Percentiles rank a stretch among this genome's conserved stretches.
These are phyloP conservation scores for Mrakia hoshinonis DNA, from an alignment of 768 basidiomycete species.

Conservation along the genomic window DNA sequence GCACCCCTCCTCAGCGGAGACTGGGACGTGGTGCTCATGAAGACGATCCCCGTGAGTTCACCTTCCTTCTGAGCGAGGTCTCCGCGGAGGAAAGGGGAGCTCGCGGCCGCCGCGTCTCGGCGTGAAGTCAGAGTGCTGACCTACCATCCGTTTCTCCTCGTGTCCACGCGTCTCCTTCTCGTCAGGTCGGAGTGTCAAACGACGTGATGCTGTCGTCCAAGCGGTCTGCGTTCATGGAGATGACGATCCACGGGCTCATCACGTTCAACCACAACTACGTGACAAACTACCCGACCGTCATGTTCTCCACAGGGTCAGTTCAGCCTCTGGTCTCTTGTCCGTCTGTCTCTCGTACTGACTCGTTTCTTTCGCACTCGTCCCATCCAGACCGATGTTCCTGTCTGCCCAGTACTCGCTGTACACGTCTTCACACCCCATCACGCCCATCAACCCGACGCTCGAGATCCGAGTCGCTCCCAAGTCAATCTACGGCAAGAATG, in stretches of 20 bases:
- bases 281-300: conserved; percentile 97
- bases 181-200: conserved; percentile 79
- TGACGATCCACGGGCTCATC: conserved; percentile 61
- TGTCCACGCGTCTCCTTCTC: too few species aligned
- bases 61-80: neutral
- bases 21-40: conserved; percentile 69
- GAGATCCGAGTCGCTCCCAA: conserved; percentile 89
- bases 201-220: conserved; percentile 90
- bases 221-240: conserved; percentile 76
- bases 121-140: too few species aligned
- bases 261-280: conserved; percentile 84
- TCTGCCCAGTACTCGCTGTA: conserved; percentile 89
- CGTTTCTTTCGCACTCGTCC: neutral
- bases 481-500: conserved; percentile 95
- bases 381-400: conserved; percentile 80
- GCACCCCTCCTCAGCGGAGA: conserved; percentile 79
- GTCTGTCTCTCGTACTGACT: neutral
- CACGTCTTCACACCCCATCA: conserved; percentile 43
- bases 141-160: neutral
- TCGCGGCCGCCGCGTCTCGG: too few species aligned
- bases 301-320: conserved; percentile 81
- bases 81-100: neutral
- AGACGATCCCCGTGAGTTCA: conserved; percentile 63
- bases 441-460: conserved; percentile 49
- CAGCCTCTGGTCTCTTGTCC: neutral